Evolutionary conservation across 768 basidiomycete species (phyloP).

Genomic region (Lentinula lateritia): DNA sequence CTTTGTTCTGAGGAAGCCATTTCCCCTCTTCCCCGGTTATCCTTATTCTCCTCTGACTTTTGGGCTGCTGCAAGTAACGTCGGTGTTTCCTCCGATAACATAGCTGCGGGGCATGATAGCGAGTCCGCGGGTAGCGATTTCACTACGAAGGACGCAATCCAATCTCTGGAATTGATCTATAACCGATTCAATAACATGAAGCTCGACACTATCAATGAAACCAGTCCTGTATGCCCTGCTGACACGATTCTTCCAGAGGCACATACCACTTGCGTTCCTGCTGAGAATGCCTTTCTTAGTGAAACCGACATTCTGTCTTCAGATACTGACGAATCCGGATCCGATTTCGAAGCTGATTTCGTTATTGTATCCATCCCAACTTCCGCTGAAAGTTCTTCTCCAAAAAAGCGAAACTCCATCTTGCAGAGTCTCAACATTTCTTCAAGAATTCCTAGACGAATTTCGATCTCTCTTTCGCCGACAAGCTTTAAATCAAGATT

Average conservation of each 20-base stretch:
- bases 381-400: neutral
- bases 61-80: neutral
- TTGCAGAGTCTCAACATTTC: neutral
- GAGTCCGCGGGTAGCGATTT: neutral
- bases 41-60: slow-evolving; percentile 1
- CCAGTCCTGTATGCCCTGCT: neutral
- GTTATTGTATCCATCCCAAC: neutral
- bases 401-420: neutral
- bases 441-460: slow-evolving; percentile 5
- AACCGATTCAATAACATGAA: neutral
- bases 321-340: neutral
- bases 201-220: slow-evolving; percentile 1
- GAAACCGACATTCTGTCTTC: neutral
- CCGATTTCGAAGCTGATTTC: neutral
- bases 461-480: slow-evolving; percentile 6
- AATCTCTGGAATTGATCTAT: neutral
- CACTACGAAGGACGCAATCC: neutral
- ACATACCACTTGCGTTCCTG: neutral
- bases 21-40: neutral
- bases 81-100: neutral
- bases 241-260: neutral
- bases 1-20: neutral
- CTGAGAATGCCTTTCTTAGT: neutral
- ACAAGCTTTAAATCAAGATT: neutral
- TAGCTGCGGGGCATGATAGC: neutral